phyloP scores from a whole-genome alignment of 352 stramenopile species.

The Saprolegnia diclina region DNA sequence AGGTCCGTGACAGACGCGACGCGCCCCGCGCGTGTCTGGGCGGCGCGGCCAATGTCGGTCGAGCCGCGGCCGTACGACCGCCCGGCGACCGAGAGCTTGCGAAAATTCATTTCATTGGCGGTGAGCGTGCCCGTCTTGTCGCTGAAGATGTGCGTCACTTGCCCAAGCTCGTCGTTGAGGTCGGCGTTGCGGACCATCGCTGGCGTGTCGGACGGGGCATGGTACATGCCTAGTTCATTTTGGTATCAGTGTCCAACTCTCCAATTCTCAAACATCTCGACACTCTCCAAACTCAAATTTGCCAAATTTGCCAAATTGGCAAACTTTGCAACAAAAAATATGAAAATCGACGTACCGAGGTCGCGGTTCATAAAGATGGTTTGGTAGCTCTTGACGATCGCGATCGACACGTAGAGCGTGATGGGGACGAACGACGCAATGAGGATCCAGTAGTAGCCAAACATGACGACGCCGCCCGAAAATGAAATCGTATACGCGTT shows the following conservation, averaged over 20 bases:
- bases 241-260: constrained; percentile 27
- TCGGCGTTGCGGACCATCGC: constrained; percentile 78
- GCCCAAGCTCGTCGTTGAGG: constrained; percentile 79
- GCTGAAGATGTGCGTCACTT: constrained; percentile 86
- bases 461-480: constrained; percentile 62
- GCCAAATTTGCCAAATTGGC: no score
- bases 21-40: constrained; percentile 59
- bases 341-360: constrained; percentile 56
- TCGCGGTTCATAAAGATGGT: constrained; percentile 84
- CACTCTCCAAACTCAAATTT: no score
- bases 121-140: constrained; percentile 84
- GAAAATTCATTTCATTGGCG: constrained; percentile 85
- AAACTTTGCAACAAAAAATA: no score
- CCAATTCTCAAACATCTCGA: not conserved
- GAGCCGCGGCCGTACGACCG: constrained; percentile 75
- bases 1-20: constrained; percentile 71
- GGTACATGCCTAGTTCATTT: constrained; percentile 57
- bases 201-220: constrained; percentile 67
- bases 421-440: constrained; percentile 85
- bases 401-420: constrained; percentile 84
- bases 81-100: constrained; percentile 82
- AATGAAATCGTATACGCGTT: constrained; percentile 70
- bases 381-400: constrained; percentile 83
- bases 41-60: constrained; percentile 78
- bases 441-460: constrained; percentile 86